These are phyloP conservation scores for Oryza nivara DNA, from an alignment of 176 grass and related monocot species.

Conservation along the genomic window DNA sequence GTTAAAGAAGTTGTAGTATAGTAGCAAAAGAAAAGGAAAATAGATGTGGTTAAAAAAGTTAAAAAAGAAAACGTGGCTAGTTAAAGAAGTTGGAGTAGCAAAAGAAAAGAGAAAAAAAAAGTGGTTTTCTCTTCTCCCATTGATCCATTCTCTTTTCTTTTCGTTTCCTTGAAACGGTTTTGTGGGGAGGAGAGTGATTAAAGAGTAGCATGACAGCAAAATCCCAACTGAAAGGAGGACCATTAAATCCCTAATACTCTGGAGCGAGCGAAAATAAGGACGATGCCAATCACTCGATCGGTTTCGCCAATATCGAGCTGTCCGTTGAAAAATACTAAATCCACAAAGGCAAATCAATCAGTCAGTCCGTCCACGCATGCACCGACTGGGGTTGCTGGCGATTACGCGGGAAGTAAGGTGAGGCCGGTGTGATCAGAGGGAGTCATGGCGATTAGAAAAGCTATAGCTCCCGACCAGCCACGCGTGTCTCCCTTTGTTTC, in stretches of 20 bases:
- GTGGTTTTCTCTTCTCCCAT: neutral
- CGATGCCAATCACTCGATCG: constrained; percentile 19
- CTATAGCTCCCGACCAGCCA: constrained; percentile 18
- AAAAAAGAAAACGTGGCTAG: neutral
- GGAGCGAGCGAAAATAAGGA: constrained; percentile 23
- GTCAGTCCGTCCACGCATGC: neutral
- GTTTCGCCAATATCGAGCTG: constrained; percentile 27
- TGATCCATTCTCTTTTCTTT: neutral
- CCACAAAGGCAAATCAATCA: constrained; percentile 9
- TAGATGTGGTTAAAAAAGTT: too few species aligned
- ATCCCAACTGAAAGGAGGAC: constrained; percentile 8
- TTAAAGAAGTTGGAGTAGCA: neutral
- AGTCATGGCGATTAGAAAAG: constrained; percentile 15
- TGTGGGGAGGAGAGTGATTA: neutral
- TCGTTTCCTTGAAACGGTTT: neutral
- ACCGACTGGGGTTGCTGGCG: constrained; percentile 27
- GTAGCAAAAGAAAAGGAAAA: too few species aligned
- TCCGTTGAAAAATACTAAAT: constrained; percentile 14
- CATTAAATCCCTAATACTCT: constrained; percentile 36
- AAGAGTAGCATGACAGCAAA: constrained; percentile 47
- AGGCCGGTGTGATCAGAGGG: neutral
- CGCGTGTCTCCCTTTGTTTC: constrained; percentile 21
- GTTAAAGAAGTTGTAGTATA: too few species aligned
- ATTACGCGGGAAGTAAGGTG: constrained; percentile 15
- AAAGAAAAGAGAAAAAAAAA: neutral